Conservation (phyloP, 345 rosid genomes). For the Aquilaria yunnanensis region DNA sequence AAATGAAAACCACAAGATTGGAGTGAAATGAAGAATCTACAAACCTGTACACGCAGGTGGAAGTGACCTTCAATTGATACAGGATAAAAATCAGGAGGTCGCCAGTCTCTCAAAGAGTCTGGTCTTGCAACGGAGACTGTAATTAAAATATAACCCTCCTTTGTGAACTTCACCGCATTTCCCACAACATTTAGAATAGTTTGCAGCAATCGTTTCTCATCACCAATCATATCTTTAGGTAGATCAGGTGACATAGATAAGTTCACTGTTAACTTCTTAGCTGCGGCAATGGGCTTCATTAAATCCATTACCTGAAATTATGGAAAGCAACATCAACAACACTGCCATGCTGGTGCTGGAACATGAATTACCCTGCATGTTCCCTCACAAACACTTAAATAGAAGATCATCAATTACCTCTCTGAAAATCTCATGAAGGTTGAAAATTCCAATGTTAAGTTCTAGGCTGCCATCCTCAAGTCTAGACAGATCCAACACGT, state of each 20-base stretch:
- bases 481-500: constrained; percentile 86
- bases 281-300: constrained; percentile 76
- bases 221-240: constrained; percentile 73
- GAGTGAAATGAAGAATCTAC: constrained; percentile 12
- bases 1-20: background rate
- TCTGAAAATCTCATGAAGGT: constrained; percentile 57
- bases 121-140: constrained; percentile 73
- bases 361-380: background rate
- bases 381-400: background rate
- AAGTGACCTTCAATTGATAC: constrained; percentile 58
- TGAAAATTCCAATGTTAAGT: constrained; percentile 50
- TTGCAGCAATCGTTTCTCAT: constrained; percentile 85
- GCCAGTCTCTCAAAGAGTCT: constrained; percentile 65
- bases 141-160: constrained; percentile 71
- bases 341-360: background rate
- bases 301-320: constrained; percentile 55
- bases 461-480: constrained; percentile 92
- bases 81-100: constrained; percentile 57
- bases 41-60: constrained; percentile 77
- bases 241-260: constrained; percentile 66
- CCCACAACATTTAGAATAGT: constrained; percentile 72
- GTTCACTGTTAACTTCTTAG: constrained; percentile 63
- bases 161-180: constrained; percentile 93
- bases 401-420: constrained; percentile 42
- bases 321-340: constrained; percentile 2